Evolutionary conservation across 768 basidiomycete genomes (phyloP).

Genomic region (Pleurotus djamor): DNA sequence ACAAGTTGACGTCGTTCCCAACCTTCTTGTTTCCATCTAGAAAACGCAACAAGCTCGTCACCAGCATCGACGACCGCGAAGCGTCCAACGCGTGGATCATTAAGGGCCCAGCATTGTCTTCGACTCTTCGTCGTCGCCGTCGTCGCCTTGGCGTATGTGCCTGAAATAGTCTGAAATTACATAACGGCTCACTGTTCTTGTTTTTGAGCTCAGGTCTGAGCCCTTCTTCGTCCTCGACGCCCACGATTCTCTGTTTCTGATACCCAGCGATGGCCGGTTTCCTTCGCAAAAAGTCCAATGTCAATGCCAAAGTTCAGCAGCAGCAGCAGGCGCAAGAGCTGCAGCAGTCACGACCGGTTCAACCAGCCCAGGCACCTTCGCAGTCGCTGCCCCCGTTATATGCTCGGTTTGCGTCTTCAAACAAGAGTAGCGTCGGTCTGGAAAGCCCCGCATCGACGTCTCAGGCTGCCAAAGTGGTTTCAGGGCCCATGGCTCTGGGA

Average conservation of each 20-base stretch:
- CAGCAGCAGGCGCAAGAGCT: neutral
- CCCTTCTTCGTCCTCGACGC: neutral
- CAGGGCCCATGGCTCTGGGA: slow-evolving; percentile 34
- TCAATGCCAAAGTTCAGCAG: slow-evolving; percentile 16
- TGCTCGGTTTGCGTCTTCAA: slow-evolving; percentile 34
- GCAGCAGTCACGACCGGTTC: slow-evolving; percentile 5
- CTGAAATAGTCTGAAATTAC: slow-evolving; percentile 3
- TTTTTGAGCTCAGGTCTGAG: neutral
- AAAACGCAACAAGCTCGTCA: neutral
- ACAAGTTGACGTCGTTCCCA: neutral
- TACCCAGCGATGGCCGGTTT: slow-evolving; percentile 47
- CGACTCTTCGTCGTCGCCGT: neutral
- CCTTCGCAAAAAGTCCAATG: slow-evolving; percentile 49
- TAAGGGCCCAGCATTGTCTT: slow-evolving; percentile 1
- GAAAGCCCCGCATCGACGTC: slow-evolving; percentile 10
- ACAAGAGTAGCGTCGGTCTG: slow-evolving; percentile 4
- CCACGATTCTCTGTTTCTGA: neutral
- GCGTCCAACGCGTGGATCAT: neutral
- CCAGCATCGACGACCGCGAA: neutral
- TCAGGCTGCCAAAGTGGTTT: slow-evolving; percentile 24
- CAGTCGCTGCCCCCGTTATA: slow-evolving; percentile 38
- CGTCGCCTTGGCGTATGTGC: slow-evolving; percentile 3
- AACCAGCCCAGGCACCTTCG: slow-evolving; percentile 14
- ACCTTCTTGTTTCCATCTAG: neutral
- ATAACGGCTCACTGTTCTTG: neutral